phyloP scores from a whole-genome alignment of 352 stramenopile species.

The Vaucheria bursata region DNA sequence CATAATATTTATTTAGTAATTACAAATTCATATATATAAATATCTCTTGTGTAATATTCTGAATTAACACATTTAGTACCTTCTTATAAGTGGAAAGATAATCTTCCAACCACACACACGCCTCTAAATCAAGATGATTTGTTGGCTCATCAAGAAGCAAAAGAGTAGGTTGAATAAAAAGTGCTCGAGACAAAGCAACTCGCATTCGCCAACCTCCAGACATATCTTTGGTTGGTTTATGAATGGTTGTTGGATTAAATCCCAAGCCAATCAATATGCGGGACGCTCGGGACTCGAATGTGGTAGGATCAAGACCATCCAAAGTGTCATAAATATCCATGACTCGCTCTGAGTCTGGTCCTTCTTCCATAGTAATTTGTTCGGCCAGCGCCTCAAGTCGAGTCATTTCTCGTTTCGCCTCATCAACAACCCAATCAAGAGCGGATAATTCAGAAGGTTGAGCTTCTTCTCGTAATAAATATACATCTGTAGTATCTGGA shows the following conservation, averaged over 20 bases:
- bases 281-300: slow-evolving; percentile 75
- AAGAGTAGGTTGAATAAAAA: slow-evolving; percentile 92
- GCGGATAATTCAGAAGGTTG: slow-evolving; percentile 43
- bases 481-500: slow-evolving; percentile 50
- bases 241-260: slow-evolving; percentile 41
- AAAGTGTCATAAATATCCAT: slow-evolving; percentile 58
- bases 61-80: too few species aligned
- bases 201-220: slow-evolving; percentile 87
- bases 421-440: slow-evolving; percentile 48
- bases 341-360: slow-evolving; percentile 58
- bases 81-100: slow-evolving; percentile 64
- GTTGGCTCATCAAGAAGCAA: slow-evolving; percentile 88
- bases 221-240: slow-evolving; percentile 83
- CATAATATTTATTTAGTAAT: too few species aligned
- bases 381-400: slow-evolving; percentile 47
- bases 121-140: slow-evolving; percentile 89
- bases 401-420: slow-evolving; percentile 37
- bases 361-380: slow-evolving; percentile 39
- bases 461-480: slow-evolving; percentile 48
- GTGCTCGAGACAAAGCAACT: slow-evolving; percentile 81
- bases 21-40: too few species aligned
- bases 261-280: slow-evolving; percentile 87
- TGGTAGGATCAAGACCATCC: slow-evolving; percentile 85
- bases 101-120: slow-evolving; percentile 95
- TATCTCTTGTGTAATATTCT: too few species aligned